Evolutionary conservation across 2,329 filamentous ascomycete genomes (phyloP), one percentile per base, ranked within the genome.

Genomic region (Didymellaceae sp.): DNA sequence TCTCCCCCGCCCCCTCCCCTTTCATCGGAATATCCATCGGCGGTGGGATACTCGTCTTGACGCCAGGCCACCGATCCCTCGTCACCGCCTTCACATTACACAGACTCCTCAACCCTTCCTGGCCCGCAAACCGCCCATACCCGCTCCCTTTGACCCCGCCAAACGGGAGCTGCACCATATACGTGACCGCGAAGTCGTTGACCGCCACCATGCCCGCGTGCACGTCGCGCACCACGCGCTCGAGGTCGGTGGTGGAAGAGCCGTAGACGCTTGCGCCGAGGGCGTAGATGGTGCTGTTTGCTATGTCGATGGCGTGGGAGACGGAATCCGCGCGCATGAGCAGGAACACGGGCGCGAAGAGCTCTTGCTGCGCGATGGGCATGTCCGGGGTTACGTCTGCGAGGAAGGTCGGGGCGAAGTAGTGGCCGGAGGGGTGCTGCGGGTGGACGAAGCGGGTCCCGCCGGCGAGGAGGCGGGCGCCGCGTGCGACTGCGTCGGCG

Each of bases 151-250:
- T 86, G n/a, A 90, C 86, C 45, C 92, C 94, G 28, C 94, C 94
- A 74, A 99, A 99, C 0, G 94, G 94, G 30, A 99, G 77, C 74
- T 96, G 91, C 6, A 96, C 92, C 43, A 93, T 91, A 70, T 99
- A 99, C 73, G 86, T 97, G 21, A 86, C 88, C 16, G 87, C 94
- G 67, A 99, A 99, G 76, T 99, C 94, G 71, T 99, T 99, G 61
- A 99, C 84, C 18, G 91, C 86, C 0, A 97, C 90, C 89, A 96
- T 97, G 34, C 94, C 94, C 0, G 89, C 86, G 55, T 87, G 84
- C 42, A 97, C 80, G 18, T 85, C 83, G 16, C 75, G 75, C 1
- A 93, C 85, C 21, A 95, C 84, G 13, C 77, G 77, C 13, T 81
- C 74, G 1, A 96, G 78, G 1, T 79, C 78, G 48, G 83, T 80